These are phyloP conservation scores for Beauveria australis DNA, from an alignment of 2,329 filamentous ascomycete species.

Conservation along the genomic window DNA sequence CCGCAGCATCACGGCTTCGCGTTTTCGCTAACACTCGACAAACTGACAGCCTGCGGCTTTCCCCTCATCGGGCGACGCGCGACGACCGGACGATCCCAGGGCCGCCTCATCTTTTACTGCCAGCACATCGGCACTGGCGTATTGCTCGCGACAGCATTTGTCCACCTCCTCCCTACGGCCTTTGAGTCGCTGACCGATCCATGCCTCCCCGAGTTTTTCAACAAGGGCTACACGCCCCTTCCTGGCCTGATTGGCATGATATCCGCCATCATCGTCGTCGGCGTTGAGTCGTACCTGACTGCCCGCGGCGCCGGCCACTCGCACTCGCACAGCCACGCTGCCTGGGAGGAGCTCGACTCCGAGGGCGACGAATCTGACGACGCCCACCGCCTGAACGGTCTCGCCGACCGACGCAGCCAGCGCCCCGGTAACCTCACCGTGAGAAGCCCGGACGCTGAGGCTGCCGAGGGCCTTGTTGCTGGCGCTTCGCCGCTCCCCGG, in stretches of 20 bases:
- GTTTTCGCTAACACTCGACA: constrained; percentile 5
- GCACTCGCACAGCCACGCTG: constrained; percentile 43
- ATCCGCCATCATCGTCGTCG: constrained; percentile 72
- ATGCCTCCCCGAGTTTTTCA: constrained; percentile 73
- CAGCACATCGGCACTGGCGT: constrained; percentile 77
- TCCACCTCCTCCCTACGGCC: constrained; percentile 64
- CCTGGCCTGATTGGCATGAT: constrained; percentile 76
- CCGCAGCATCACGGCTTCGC: background rate
- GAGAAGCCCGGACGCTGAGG: constrained; percentile 43
- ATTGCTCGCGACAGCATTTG: constrained; percentile 78
- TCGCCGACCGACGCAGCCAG: constrained; percentile 32
- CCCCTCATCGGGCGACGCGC: constrained; percentile 55
- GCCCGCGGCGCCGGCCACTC: constrained; percentile 56
- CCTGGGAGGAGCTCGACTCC: constrained; percentile 39
- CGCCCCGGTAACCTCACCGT: constrained; percentile 43
- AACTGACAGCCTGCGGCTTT: constrained; percentile 49
- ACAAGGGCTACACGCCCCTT: constrained; percentile 67
- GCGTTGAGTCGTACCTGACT: constrained; percentile 83
- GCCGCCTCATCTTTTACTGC: constrained; percentile 55
- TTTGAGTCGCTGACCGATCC: constrained; percentile 60
- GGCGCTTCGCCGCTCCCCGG: constrained; percentile 51
- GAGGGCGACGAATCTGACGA: constrained; percentile 26
- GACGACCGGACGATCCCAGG: constrained; percentile 48
- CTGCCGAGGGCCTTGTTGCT: constrained; percentile 46
- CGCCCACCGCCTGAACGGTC: constrained; percentile 21